Evolutionary conservation across 2,329 filamentous ascomycete species (phyloP).

Genomic region (Aspergillus persii): DNA sequence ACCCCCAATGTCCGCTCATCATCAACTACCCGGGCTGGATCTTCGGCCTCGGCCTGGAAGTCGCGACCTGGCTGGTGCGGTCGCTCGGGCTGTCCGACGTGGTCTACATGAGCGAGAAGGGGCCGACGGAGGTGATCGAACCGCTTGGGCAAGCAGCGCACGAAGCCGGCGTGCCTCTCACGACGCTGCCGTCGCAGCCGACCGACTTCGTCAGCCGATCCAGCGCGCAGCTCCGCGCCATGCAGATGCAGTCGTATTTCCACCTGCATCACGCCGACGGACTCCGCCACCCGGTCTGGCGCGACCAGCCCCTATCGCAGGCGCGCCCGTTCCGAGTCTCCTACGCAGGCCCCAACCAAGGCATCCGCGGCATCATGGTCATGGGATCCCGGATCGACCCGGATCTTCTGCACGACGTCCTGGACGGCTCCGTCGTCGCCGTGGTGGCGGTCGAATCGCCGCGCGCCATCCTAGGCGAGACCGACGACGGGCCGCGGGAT

Average conservation of each 20-base stretch:
- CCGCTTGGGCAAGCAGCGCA: constrained; percentile 42
- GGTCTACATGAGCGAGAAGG: constrained; percentile 53
- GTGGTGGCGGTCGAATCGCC: constrained; percentile 50
- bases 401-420: constrained; percentile 48
- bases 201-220: constrained; percentile 47
- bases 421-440: constrained; percentile 56
- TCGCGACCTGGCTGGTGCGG: constrained; percentile 48
- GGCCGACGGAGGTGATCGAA: constrained; percentile 43
- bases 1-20: constrained; percentile 50
- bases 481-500: not conserved
- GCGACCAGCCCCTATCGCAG: constrained; percentile 44
- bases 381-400: constrained; percentile 51
- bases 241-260: constrained; percentile 64
- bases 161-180: constrained; percentile 37
- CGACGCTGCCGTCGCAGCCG: constrained; percentile 47
- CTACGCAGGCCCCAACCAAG: constrained; percentile 45
- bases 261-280: constrained; percentile 41
- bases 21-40: constrained; percentile 59
- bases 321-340: constrained; percentile 49
- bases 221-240: constrained; percentile 52
- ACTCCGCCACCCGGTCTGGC: constrained; percentile 42
- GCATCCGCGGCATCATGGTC: constrained; percentile 52
- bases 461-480: constrained; percentile 25
- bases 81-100: constrained; percentile 51
- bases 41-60: constrained; percentile 51